Base-by-base conservation (phyloP, 441 rosid species). In the Metrosideros polymorpha region DNA sequence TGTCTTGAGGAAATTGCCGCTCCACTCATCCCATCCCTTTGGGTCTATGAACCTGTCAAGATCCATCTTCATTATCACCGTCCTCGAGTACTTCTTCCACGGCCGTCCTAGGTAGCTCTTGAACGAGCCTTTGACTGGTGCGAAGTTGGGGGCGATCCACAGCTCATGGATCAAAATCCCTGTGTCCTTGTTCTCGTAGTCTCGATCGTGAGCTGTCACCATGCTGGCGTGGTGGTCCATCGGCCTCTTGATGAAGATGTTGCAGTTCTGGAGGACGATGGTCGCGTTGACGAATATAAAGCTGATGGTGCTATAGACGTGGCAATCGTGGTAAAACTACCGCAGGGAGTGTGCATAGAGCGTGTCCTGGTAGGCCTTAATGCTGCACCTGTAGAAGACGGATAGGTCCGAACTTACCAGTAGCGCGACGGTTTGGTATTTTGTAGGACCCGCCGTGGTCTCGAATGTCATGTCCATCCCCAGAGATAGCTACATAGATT, bases 311-410 rank as follows among this genome's bases (percentile, higher is more conserved):
- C 95, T 95, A 6, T 96, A 88, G 9, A 94, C 82, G 57, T 91
- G 95, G 63, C 98, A 96, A 32, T 94, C 94, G 5, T 94, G 92
- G 39, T 94, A 95, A 87, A 96, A 94, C 82, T 94, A 96, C 6
- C 94, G 76, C 1, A 89, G 50, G 4, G 95, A 93, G 83, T 91
- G 95, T 1, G 89, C 89, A 15, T 86, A 92, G 75, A 93, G 95
- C 3, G 96, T 94, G 88, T 95, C 95, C 85, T 96, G 97, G 61
- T 96, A 94, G 25, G 90, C 96, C 89, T 82, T 92, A 91, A 95
- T 89, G 91, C 94, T 91, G 84, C 99, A 95, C 1, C 92, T 90
- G 76, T 93, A 94, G 83, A 95, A 92, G 29, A 95, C 52, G 0
- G 94, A 90, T 52, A 29, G 89, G 71, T 95, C 98, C 0, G 98